phyloP scores from a whole-genome alignment of 2,329 filamentous ascomycete species.

The Nemania sp. region DNA sequence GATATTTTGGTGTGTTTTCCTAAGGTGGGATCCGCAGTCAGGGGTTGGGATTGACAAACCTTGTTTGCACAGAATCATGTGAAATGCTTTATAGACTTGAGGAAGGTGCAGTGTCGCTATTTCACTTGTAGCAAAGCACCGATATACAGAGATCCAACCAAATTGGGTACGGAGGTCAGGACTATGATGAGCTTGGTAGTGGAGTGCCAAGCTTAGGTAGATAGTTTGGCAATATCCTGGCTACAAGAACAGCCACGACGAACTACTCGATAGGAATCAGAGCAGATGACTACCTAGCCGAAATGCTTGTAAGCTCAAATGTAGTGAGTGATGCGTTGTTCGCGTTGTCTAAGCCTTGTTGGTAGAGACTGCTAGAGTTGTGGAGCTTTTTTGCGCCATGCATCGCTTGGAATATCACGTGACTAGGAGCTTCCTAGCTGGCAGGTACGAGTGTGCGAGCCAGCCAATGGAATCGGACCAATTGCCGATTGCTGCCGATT shows the following conservation, averaged over 20 bases:
- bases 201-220: background rate
- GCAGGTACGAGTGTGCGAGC: constrained; percentile 22
- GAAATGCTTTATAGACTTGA: background rate
- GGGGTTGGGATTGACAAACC: constrained; percentile 1
- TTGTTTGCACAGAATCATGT: background rate
- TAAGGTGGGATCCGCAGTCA: constrained; percentile 3
- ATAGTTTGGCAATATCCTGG: background rate
- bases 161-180: constrained; percentile 1
- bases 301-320: too few relatives aligned
- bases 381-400: constrained; percentile 13
- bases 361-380: constrained; percentile 4
- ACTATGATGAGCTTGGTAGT: background rate
- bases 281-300: too few relatives aligned
- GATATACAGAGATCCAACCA: constrained; percentile 3
- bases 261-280: too few relatives aligned
- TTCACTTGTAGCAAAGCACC: constrained; percentile 4
- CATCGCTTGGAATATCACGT: constrained; percentile 35
- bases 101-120: constrained; percentile 1
- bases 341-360: too few relatives aligned
- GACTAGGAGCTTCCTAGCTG: too few relatives aligned
- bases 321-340: too few relatives aligned
- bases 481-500: constrained; percentile 56
- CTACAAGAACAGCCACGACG: too few relatives aligned
- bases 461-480: constrained; percentile 53
- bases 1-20: background rate